Percentiles rank a stretch among this genome's conserved stretches.
Conservation (phyloP, 495 filamentous ascomycete genomes). For the Aspergillus bridgeri region DNA sequence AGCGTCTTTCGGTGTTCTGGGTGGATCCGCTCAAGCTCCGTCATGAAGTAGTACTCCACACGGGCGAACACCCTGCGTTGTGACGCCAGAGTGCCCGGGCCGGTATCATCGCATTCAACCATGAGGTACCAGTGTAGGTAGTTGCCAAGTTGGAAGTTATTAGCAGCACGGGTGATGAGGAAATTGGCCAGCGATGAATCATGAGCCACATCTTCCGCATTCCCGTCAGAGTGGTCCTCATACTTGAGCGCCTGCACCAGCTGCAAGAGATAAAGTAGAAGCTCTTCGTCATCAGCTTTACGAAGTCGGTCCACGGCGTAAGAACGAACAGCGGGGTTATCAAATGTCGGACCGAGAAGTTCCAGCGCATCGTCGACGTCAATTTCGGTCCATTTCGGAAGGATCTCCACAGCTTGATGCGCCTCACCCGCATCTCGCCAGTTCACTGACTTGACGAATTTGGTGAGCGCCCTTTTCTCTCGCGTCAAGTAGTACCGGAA, state of each 20-base stretch:
- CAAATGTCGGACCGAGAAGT: slow-evolving; percentile 85
- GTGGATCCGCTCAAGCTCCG: slow-evolving; percentile 59
- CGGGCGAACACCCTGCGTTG: slow-evolving; percentile 83
- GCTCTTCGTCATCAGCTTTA: slow-evolving; percentile 90
- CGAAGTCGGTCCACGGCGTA: slow-evolving; percentile 91
- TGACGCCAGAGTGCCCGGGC: slow-evolving; percentile 61
- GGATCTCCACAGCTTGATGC: slow-evolving; percentile 81
- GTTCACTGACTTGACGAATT: slow-evolving; percentile 94
- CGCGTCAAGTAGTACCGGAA: slow-evolving; percentile 90
- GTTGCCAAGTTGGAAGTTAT: slow-evolving; percentile 86
- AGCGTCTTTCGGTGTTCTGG: slow-evolving; percentile 70
- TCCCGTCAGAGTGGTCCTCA: slow-evolving; percentile 64
- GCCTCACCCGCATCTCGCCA: slow-evolving; percentile 88
- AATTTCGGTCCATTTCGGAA: slow-evolving; percentile 94
- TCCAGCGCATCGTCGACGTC: slow-evolving; percentile 97
- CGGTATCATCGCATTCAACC: slow-evolving; percentile 89
- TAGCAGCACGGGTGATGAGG: slow-evolving; percentile 77
- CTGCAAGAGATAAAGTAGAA: slow-evolving; percentile 89
- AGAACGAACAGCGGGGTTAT: slow-evolving; percentile 79
- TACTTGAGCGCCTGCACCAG: slow-evolving; percentile 97
- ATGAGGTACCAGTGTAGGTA: slow-evolving; percentile 98
- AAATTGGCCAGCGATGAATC: slow-evolving; percentile 90
- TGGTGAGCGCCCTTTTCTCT: slow-evolving; percentile 91
- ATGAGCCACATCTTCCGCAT: slow-evolving; percentile 59
- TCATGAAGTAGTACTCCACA: slow-evolving; percentile 94